Evolutionary conservation across 169 alveolate genomes (phyloP).

Genomic region (Plasmodium yoelii): DNA sequence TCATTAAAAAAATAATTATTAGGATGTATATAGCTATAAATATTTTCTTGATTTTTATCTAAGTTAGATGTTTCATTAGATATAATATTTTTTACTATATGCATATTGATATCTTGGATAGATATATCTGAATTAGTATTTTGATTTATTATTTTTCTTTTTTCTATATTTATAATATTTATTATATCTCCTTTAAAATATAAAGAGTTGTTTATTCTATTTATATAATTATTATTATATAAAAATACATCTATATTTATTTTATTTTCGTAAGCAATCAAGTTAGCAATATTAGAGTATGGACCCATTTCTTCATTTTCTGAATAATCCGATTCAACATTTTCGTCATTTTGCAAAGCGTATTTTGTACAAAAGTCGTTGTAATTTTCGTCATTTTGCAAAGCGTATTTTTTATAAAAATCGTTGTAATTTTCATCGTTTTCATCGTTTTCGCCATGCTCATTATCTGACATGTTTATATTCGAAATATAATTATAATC

Average conservation of each 20-base stretch:
- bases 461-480: background rate
- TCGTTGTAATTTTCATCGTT: background rate
- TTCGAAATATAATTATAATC: conserved; percentile 16
- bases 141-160: background rate
- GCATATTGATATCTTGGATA: conserved; percentile 9
- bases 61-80: background rate
- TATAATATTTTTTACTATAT: conserved; percentile 10
- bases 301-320: background rate
- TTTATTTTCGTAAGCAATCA: conserved; percentile 41
- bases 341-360: background rate
- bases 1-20: conserved; percentile 40
- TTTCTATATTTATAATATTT: conserved; percentile 31
- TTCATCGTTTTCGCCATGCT: background rate
- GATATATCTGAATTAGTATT: background rate
- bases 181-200: conserved; percentile 66
- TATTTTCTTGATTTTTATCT: background rate
- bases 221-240: conserved; percentile 24
- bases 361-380: too few species aligned
- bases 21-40: conserved; percentile 33
- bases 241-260: conserved; percentile 41
- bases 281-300: conserved; percentile 16
- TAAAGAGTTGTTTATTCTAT: conserved; percentile 24
- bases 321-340: background rate
- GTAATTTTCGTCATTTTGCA: too few species aligned
- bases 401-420: background rate